phyloP scores from a whole-genome alignment of 768 basidiomycete genomes.

The Dentipellis sp. region DNA sequence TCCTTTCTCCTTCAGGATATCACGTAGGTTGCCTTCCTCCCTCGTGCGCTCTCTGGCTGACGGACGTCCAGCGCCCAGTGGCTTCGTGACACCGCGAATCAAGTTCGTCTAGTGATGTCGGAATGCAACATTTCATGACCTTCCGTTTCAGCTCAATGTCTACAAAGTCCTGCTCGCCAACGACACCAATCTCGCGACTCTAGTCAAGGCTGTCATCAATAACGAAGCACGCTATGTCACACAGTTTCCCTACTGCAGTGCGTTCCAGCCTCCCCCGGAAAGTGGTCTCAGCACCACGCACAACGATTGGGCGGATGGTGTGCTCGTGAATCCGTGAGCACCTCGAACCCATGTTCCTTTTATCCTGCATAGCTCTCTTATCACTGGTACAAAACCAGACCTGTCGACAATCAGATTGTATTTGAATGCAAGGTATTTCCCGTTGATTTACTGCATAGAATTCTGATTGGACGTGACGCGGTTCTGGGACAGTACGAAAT shows the following conservation, averaged over 20 bases:
- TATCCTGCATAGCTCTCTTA: background rate
- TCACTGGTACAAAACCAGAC: conserved; percentile 28
- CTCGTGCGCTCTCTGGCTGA: conserved; percentile 5
- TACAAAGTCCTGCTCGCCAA: conserved; percentile 50
- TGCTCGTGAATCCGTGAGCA: conserved; percentile 66
- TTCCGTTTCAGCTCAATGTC: conserved; percentile 51
- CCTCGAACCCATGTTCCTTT: background rate
- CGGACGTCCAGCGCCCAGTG: conserved; percentile 54
- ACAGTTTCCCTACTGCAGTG: conserved; percentile 69
- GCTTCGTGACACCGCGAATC: conserved; percentile 77
- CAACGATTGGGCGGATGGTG: conserved; percentile 63
- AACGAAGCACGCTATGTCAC: conserved; percentile 69
- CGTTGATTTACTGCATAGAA: too few relatives aligned
- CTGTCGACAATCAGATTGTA: conserved; percentile 59
- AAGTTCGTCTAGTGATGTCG: conserved; percentile 29
- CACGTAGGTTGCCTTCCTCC: conserved; percentile 38
- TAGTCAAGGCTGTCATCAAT: conserved; percentile 78
- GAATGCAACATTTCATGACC: background rate
- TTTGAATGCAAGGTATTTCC: conserved; percentile 69
- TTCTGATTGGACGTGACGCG: background rate
- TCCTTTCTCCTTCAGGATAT: conserved; percentile 45
- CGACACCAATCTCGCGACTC: conserved; percentile 49
- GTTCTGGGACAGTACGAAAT: conserved; percentile 51
- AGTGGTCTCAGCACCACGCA: conserved; percentile 54
- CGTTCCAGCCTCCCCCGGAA: conserved; percentile 75